Evolutionary conservation across 345 rosid genomes (phyloP), one percentile per base, ranked within the genome.

Genomic region (Salix caprea): DNA sequence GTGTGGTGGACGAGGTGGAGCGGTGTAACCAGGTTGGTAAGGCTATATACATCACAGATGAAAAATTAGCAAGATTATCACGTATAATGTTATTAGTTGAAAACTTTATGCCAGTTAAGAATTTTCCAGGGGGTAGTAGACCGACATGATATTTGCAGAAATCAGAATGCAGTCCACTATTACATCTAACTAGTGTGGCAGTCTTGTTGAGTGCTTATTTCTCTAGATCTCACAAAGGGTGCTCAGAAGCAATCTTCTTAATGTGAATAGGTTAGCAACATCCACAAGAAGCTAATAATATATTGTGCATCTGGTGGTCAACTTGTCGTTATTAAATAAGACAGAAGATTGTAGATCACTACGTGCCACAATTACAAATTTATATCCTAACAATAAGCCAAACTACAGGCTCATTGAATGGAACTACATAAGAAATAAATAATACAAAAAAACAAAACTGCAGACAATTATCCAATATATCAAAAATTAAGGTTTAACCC

Each of bases 11-110:
- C 77, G 85, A 76, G 92, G 89, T 74, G 94, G 95, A 77, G 95
- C 91, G 24, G 94, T 96, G 75, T 92, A 96, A 76, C 91, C 94
- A 80, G 91, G 86, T 80, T 91, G 90, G 76, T 93, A 96, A 78
- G 90, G 87, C 97, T 96, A 70, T 96, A 70, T 48, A 76, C 18
- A 81, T 54, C 56, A 87, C 14, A 84, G 24, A 21, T 18, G 70
- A 74, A 85, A 28, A n/a, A 36, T 40, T 24, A 66, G n/a, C 37
- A 77, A 58, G 8, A 71, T 7, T 7, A 30, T 67, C 80, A 68
- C 42, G 32, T 54, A 6, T 66, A 26, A 42, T 13, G 18, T 37
- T 40, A 40, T 16, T 48, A 42, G 60, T 23, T 12, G 19, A 21
- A 24, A 21, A 39, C 32, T 67, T 7, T 13, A 65, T 8, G 21